These are phyloP conservation scores for Talaromyces sp. DNA, from an alignment of 2,329 filamentous ascomycete genomes.

Conservation along the genomic window DNA sequence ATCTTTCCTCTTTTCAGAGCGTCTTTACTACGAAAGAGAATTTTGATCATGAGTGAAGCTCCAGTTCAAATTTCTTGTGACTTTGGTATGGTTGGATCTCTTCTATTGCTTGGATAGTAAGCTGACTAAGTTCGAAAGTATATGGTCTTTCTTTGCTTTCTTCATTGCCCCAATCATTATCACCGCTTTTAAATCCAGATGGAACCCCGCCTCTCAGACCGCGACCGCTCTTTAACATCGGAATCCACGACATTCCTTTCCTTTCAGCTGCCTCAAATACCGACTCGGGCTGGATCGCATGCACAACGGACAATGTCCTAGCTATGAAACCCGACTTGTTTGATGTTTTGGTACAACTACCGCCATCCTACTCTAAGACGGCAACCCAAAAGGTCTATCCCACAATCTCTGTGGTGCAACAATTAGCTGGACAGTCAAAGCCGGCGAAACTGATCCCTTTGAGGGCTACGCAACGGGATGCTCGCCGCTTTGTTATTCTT, in stretches of 20 bases:
- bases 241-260: slow-evolving; percentile 84
- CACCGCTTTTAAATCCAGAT: slow-evolving; percentile 61
- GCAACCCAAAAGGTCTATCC: slow-evolving; percentile 67
- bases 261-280: slow-evolving; percentile 52
- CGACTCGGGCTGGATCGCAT: slow-evolving; percentile 77
- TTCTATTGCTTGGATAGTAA: slow-evolving; percentile 5
- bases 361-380: slow-evolving; percentile 53
- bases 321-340: slow-evolving; percentile 80
- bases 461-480: slow-evolving; percentile 84
- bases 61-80: slow-evolving; percentile 83
- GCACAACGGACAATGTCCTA: slow-evolving; percentile 91
- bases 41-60: slow-evolving; percentile 78
- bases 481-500: slow-evolving; percentile 71
- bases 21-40: slow-evolving; percentile 77
- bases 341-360: slow-evolving; percentile 83
- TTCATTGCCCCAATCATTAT: slow-evolving; percentile 72
- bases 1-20: slow-evolving; percentile 88
- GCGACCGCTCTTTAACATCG: slow-evolving; percentile 83
- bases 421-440: slow-evolving; percentile 50
- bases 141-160: slow-evolving; percentile 92
- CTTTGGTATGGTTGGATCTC: slow-evolving; percentile 59
- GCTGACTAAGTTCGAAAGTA: slow-evolving; percentile 50
- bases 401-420: slow-evolving; percentile 58
- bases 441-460: slow-evolving; percentile 39
- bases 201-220: slow-evolving; percentile 60